Evolutionary conservation across 176 grass and related monocot species (phyloP), one percentile per base, ranked within the genome.

Genomic region (Oryza punctata): DNA sequence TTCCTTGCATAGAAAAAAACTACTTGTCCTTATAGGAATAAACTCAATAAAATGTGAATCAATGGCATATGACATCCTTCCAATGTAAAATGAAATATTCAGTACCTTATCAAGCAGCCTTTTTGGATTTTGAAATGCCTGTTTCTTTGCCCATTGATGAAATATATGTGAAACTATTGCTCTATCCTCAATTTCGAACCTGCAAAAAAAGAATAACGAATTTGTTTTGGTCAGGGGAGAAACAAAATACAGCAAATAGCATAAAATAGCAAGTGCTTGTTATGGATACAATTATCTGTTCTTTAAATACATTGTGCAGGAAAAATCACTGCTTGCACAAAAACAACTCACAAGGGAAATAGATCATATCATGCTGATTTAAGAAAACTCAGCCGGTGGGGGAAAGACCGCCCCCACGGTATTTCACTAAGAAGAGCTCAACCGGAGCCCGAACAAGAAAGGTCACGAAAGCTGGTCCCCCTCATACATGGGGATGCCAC

Each of bases 71-170:
- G 35, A 16, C 52, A 46, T 23, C 35, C 24, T 64, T 73, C 33
- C 60, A 57, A 80, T 16, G 49, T 37, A 77, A 25, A 50, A 10
- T 57, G 16, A 85, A 74, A 44, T 78, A 27, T n/a, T 73, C 73
- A 65, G 63, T 80, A 89, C 79, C 79, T 89, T 82, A 74, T 94
- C 89, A 84, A 94, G 92, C 59, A 94, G 37, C 61, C 92, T 91
- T 79, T 94, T 94, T 78, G 92, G 92, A 79, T 82, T 91, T 79
- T 94, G 89, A 84, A 94, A 94, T 71, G 92, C 92, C 78, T 81
- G 86, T 75, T 88, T 94, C 89, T 85, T 94, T 1, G 86, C 92
- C 92, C 92, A 94, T 26, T 88, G 73, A 90, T 94, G 89, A 88
- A 94, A 94, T 91, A 94, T 83, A 71, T 89, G 92, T 43, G 92